phyloP scores from a whole-genome alignment of 2,329 filamentous ascomycete genomes.

The Scortechinia acanthostroma region DNA sequence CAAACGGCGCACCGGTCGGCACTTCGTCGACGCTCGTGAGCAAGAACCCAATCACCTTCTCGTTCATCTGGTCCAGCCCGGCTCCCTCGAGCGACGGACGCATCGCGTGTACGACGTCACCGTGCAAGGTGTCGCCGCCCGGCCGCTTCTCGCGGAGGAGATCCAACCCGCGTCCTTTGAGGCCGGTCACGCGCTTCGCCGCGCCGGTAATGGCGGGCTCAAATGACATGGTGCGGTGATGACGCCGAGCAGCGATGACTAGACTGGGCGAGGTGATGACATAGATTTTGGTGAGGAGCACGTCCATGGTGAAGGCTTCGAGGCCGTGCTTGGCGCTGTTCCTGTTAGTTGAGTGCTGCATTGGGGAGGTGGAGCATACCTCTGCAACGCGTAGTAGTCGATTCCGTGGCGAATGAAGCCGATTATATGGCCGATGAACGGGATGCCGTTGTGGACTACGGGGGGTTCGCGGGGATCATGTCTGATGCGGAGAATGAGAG shows the following conservation, averaged over 20 bases:
- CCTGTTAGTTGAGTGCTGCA: slow-evolving; percentile 2
- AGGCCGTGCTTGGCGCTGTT: slow-evolving; percentile 3
- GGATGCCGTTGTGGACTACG: no score
- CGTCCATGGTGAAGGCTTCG: slow-evolving; percentile 16
- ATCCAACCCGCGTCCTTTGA: slow-evolving; percentile 5
- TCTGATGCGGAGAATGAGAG: no score
- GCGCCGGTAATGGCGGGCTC: slow-evolving; percentile 14
- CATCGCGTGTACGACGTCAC: slow-evolving; percentile 7
- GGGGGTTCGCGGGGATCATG: no score
- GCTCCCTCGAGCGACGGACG: slow-evolving; percentile 2
- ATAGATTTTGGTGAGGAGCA: slow-evolving; percentile 17
- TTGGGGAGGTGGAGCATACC: slow-evolving; percentile 3
- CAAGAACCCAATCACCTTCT: neutral
- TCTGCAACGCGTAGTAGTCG: slow-evolving; percentile 5
- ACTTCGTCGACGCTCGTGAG: neutral
- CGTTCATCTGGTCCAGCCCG: no score
- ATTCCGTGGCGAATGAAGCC: slow-evolving; percentile 5
- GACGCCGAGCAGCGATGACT: slow-evolving; percentile 12
- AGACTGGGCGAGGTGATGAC: slow-evolving; percentile 13
- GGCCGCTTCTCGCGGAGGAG: slow-evolving; percentile 8
- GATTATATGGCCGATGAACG: slow-evolving; percentile 8
- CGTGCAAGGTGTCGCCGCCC: slow-evolving; percentile 8
- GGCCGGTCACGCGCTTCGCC: slow-evolving; percentile 5
- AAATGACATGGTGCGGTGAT: slow-evolving; percentile 13
- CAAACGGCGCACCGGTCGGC: neutral